phyloP scores from a whole-genome alignment of 2,329 filamentous ascomycete genomes.

The Coleophoma cylindrospora region DNA sequence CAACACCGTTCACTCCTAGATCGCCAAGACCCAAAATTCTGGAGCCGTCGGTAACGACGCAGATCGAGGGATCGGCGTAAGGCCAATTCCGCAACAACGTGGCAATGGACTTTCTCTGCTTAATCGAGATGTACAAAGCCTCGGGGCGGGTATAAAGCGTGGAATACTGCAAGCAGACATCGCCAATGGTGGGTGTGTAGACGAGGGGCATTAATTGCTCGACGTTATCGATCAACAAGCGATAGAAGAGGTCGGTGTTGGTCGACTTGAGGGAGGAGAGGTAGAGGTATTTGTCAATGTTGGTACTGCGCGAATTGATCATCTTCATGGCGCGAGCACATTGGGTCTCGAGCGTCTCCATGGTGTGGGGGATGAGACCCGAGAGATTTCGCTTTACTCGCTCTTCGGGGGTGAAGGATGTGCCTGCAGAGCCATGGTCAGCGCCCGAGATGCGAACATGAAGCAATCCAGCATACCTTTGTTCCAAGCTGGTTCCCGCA shows the following conservation, averaged over 20 bases:
- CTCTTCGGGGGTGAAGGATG: conserved; percentile 60
- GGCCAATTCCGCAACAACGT: conserved; percentile 93
- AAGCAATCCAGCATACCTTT: conserved; percentile 44
- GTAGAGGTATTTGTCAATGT: conserved; percentile 81
- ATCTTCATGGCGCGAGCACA: conserved; percentile 67
- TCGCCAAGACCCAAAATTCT: conserved; percentile 90
- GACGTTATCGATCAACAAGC: conserved; percentile 71
- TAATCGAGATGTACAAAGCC: conserved; percentile 92
- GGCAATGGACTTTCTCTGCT: conserved; percentile 85
- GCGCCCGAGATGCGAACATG: conserved; percentile 6
- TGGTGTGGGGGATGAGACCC: conserved; percentile 59
- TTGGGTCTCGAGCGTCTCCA: conserved; percentile 55
- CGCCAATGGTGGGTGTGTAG: conserved; percentile 88
- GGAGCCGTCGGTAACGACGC: conserved; percentile 93
- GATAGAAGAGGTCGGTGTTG: conserved; percentile 79
- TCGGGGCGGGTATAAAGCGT: conserved; percentile 94
- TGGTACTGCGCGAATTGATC: conserved; percentile 63
- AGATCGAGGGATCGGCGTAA: conserved; percentile 84
- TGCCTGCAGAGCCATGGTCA: conserved; percentile 36
- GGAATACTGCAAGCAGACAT: conserved; percentile 94
- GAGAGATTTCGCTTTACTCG: conserved; percentile 60
- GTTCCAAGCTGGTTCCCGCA: conserved; percentile 60
- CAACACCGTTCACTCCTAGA: conserved; percentile 94
- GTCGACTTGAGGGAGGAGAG: conserved; percentile 69
- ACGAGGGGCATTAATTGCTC: conserved; percentile 78